Conservation (phyloP, 805 yeast species). For the Monosporozyma unispora region DNA sequence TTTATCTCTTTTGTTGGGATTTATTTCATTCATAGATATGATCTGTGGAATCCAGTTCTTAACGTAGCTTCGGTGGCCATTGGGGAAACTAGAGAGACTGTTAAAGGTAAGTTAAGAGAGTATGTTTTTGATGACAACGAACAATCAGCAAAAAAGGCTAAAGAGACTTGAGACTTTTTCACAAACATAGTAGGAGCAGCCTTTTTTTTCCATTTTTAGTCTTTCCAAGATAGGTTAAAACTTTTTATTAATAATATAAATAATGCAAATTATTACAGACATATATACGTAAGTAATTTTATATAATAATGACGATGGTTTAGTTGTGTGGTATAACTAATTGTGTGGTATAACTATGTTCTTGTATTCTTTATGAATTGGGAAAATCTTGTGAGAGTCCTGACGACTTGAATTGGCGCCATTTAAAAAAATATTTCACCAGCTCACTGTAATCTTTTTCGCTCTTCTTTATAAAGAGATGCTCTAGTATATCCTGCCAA, state of each 20-base stretch:
- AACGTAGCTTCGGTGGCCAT: constrained; percentile 48
- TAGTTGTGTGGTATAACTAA: no score
- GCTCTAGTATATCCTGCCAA: constrained; percentile 42
- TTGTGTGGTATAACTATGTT: no score
- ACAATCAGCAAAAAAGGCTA: neutral
- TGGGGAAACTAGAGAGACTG: constrained; percentile 48
- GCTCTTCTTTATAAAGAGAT: constrained; percentile 35
- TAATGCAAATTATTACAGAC: neutral
- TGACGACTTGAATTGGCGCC: constrained; percentile 23
- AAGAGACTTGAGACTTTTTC: neutral
- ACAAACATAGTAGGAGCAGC: neutral
- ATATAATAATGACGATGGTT: neutral
- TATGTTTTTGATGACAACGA: constrained; percentile 42
- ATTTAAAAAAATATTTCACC: constrained; percentile 25
- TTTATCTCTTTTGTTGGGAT: constrained; percentile 50
- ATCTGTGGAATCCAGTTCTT: constrained; percentile 68
- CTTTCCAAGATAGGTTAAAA: neutral
- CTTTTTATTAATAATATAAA: neutral
- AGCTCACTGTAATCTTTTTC: constrained; percentile 29
- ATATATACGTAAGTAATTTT: neutral
- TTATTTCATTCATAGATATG: constrained; percentile 60
- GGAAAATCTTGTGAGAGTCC: no score
- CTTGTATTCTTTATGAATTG: no score
- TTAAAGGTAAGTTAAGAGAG: constrained; percentile 49
- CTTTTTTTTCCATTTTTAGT: neutral